Percentiles rank a stretch among this genome's conserved stretches.
Conservation (phyloP, 495 filamentous ascomycete genomes). For the Parathielavia hyrcaniae region DNA sequence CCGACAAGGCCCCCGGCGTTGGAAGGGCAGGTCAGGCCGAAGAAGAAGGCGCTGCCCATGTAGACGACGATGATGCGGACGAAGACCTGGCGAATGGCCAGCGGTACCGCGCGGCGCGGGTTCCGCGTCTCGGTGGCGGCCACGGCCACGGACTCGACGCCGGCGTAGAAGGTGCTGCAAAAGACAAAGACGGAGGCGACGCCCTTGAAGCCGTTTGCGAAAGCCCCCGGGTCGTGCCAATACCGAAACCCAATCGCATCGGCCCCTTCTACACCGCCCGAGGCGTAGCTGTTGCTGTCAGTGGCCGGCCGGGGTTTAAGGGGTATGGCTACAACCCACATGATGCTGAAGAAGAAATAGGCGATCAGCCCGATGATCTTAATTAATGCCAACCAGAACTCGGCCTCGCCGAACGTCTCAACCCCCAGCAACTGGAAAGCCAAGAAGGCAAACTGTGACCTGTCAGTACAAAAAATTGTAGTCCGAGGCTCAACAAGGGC, state of each 20-base stretch:
- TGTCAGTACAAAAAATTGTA: constrained; percentile 12
- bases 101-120: constrained; percentile 60
- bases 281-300: constrained; percentile 36
- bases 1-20: constrained; percentile 45
- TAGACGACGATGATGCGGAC: constrained; percentile 72
- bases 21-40: constrained; percentile 52
- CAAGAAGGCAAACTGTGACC: constrained; percentile 36
- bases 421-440: constrained; percentile 45
- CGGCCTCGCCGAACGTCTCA: constrained; percentile 55
- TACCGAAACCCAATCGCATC: constrained; percentile 54
- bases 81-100: constrained; percentile 69
- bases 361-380: constrained; percentile 64
- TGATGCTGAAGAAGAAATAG: constrained; percentile 63
- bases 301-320: neutral
- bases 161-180: constrained; percentile 66
- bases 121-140: constrained; percentile 71
- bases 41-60: constrained; percentile 66
- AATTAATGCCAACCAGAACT: constrained; percentile 57
- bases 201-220: constrained; percentile 59
- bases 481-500: too few species aligned
- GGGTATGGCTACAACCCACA: constrained; percentile 28
- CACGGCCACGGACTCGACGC: constrained; percentile 67
- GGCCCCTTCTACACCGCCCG: constrained; percentile 45
- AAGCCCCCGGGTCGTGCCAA: constrained; percentile 65
- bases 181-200: constrained; percentile 55